A percentile compares a stretch with the other conserved stretches of the same genome.
These are phyloP conservation scores for Lactifluus hygrophoroides DNA, from an alignment of 768 basidiomycete species.

Conservation along the genomic window DNA sequence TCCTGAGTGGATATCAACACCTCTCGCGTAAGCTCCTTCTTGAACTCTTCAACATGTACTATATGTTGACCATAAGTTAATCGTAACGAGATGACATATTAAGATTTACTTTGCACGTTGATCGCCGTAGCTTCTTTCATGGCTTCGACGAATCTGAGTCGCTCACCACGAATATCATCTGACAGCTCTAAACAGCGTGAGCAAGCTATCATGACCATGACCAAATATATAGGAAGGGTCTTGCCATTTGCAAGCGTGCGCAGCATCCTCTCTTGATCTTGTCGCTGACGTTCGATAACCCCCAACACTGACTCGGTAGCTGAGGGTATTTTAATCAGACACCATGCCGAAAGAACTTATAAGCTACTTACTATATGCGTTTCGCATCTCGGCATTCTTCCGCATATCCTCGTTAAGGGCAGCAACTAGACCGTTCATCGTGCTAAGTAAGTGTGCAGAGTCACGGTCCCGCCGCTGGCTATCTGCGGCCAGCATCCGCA, in stretches of 20 bases:
- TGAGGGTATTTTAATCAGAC: conserved; percentile 21
- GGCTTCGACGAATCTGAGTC: conserved; percentile 84
- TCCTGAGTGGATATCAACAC: conserved; percentile 69
- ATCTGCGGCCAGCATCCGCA: conserved; percentile 31
- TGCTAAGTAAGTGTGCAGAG: conserved; percentile 27
- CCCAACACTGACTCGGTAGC: conserved; percentile 51
- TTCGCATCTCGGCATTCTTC: conserved; percentile 33
- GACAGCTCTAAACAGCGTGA: conserved; percentile 52
- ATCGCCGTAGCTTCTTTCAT: conserved; percentile 90
- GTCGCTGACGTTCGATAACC: conserved; percentile 59
- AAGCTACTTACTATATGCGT: conserved; percentile 31
- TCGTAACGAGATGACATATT: background rate
- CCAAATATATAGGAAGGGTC: conserved; percentile 11
- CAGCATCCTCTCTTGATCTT: conserved; percentile 65
- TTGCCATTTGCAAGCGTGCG: conserved; percentile 56
- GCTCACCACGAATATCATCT: conserved; percentile 77
- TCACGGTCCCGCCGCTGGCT: conserved; percentile 27
- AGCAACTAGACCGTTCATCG: conserved; percentile 32
- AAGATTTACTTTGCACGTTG: conserved; percentile 60
- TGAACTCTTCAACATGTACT: conserved; percentile 87
- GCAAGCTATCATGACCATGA: background rate
- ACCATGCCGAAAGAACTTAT: background rate
- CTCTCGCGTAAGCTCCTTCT: conserved; percentile 67
- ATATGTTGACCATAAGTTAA: conserved; percentile 10
- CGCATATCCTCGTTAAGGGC: conserved; percentile 36